Base-by-base conservation (phyloP, 2,329 filamentous ascomycete species). In the Ceratocystiopsis minuta region DNA sequence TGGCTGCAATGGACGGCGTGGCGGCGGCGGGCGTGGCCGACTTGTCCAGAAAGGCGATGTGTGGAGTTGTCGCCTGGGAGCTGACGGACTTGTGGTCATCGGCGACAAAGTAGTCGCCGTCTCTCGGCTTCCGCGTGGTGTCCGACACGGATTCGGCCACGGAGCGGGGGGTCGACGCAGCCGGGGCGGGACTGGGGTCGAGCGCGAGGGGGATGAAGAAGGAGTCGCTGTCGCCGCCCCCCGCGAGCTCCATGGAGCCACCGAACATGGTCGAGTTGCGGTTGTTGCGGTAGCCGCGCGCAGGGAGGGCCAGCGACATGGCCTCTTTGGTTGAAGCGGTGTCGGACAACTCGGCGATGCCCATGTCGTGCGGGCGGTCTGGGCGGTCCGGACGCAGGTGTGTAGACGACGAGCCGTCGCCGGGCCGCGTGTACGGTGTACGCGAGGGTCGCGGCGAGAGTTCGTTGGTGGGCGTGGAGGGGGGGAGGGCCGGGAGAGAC, bases 41-140 rank as follows among this genome's bases (percentile, higher is more conserved):
- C 58, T 87, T 90, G 53, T 93, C 84, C 56, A 93, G 85, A 55
- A 86, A 92, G 17, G 85, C 81, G 52, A 93, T 93, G 53, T 94
- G 86, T n/a, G 86, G 84, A 15, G 83, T 86, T 2, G 76, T 71
- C 45, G 63, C 57, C 43, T 65, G 62, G 1, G 68, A 69, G 36
- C 70, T 68, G 15, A 53, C 54, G 40, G 72, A 65, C 3, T 58
- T 49, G 15, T 60, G 49, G 3, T 54, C 45, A 17, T 57, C 50
- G n/a, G 59, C 47, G 6, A 60, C 52, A 52, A 78, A 79, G 49
- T 79, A 79, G 48, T 81, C 77, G 14, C 34, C 39, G 24, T 47
- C 43, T 47, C 65, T 70, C 18, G 73, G 66, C 47, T 64, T 61
- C 54, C 65, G 68, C 34, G 58, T 57, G 32, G 59, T 45, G 39